phyloP scores from a whole-genome alignment of 495 filamentous ascomycete genomes.

The Xylaria palmicola region DNA sequence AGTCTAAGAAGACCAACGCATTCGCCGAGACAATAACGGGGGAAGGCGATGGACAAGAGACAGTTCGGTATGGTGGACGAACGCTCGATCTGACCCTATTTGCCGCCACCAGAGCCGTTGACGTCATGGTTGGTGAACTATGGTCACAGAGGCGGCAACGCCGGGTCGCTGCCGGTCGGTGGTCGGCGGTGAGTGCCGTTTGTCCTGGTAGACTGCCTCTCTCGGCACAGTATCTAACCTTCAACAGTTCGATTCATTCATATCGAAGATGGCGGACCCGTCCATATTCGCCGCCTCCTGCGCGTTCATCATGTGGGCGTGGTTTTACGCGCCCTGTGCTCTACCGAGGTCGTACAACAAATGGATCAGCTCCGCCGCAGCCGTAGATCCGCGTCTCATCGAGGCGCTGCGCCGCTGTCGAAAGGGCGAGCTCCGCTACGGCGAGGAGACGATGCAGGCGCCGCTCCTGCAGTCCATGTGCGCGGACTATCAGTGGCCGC shows the following conservation, averaged over 20 bases:
- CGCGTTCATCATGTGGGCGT: constrained; percentile 87
- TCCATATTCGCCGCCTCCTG: constrained; percentile 72
- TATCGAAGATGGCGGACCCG: constrained; percentile 62
- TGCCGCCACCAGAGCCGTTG: constrained; percentile 69
- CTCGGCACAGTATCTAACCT: constrained; percentile 18
- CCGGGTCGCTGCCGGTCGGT: constrained; percentile 38
- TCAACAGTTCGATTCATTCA: constrained; percentile 43
- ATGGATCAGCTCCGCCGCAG: constrained; percentile 79
- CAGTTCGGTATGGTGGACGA: constrained; percentile 60
- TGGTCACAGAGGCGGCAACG: constrained; percentile 55
- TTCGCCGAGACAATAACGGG: constrained; percentile 36
- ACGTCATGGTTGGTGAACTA: constrained; percentile 64
- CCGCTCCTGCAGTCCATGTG: constrained; percentile 73
- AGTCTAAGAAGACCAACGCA: constrained; percentile 43
- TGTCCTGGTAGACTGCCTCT: neutral
- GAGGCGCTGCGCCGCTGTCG: constrained; percentile 68
- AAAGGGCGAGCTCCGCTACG: constrained; percentile 66
- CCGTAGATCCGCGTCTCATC: constrained; percentile 77
- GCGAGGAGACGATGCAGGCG: constrained; percentile 73
- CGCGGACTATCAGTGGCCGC: constrained; percentile 66
- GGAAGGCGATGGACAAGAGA: constrained; percentile 27
- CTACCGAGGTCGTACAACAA: constrained; percentile 76
- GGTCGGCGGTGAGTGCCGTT: constrained; percentile 42
- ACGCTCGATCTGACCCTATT: constrained; percentile 88
- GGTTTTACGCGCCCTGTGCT: constrained; percentile 72